phyloP scores from a whole-genome alignment of 2,329 filamentous ascomycete genomes.

The Metarhizium robertsii region DNA sequence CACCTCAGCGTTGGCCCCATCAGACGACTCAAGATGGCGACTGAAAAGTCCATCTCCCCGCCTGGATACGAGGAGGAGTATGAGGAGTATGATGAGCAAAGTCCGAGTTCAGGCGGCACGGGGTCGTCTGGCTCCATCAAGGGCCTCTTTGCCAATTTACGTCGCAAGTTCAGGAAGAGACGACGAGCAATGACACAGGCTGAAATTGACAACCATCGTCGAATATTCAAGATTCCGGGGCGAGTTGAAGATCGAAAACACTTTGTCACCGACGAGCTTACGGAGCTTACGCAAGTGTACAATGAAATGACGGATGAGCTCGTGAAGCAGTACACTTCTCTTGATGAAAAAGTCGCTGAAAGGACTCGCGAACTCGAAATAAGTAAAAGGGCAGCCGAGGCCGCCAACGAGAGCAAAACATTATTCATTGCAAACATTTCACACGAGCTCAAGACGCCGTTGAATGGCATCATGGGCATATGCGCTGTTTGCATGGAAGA shows the following conservation, averaged over 20 bases:
- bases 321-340: conserved; percentile 71
- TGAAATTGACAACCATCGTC: conserved; percentile 29
- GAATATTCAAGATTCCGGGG: conserved; percentile 72
- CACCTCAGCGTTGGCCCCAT: conserved; percentile 79
- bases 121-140: conserved; percentile 37
- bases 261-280: conserved; percentile 72
- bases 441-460: conserved; percentile 79
- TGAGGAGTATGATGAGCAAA: conserved; percentile 35
- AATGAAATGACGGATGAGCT: conserved; percentile 93
- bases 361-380: conserved; percentile 77
- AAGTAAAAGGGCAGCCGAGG: conserved; percentile 85
- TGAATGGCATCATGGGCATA: conserved; percentile 95
- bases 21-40: conserved; percentile 63
- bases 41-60: conserved; percentile 61
- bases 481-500: conserved; percentile 90
- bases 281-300: conserved; percentile 75
- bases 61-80: conserved; percentile 45
- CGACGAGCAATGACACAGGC: conserved; percentile 15
- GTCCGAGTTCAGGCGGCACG: conserved; percentile 29
- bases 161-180: conserved; percentile 26
- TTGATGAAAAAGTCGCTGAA: conserved; percentile 78
- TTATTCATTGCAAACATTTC: conserved; percentile 94
- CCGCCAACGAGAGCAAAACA: conserved; percentile 95
- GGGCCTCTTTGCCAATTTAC: conserved; percentile 28
- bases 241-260: conserved; percentile 71